phyloP scores from a whole-genome alignment of 306 rosid species.

The Cicer chorassanicum region DNA sequence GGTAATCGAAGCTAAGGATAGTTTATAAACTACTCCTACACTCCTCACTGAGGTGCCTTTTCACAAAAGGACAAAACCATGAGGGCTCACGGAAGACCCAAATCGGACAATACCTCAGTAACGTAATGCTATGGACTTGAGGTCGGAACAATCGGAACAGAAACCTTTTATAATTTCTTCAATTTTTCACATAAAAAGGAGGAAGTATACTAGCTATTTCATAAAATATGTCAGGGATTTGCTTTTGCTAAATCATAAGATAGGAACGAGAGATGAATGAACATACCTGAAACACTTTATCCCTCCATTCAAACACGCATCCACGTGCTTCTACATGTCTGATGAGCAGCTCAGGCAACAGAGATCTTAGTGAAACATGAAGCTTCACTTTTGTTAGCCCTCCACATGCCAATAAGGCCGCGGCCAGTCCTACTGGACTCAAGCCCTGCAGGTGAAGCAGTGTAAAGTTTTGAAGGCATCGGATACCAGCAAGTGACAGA shows the following conservation, averaged over 20 bases:
- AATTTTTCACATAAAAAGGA: not conserved
- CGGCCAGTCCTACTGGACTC: constrained; percentile 75
- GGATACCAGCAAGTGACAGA: constrained; percentile 77
- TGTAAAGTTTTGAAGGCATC: constrained; percentile 82
- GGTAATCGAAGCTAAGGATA: too few species aligned
- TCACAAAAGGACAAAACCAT: too few species aligned
- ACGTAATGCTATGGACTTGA: too few species aligned
- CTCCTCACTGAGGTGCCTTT: too few species aligned
- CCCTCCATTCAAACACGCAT: constrained; percentile 85
- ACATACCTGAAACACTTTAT: constrained; percentile 78
- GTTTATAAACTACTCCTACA: too few species aligned
- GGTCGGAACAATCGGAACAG: too few species aligned
- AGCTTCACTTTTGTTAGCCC: constrained; percentile 89
- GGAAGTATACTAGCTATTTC: not conserved
- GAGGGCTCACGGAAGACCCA: too few species aligned
- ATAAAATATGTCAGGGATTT: not conserved
- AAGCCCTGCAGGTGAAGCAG: constrained; percentile 76
- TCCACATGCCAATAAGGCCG: constrained; percentile 77
- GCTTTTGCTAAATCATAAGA: constrained; percentile 11
- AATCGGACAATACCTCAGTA: too few species aligned
- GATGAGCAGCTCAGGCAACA: constrained; percentile 65
- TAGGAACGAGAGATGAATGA: constrained; percentile 30
- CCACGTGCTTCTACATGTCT: constrained; percentile 85
- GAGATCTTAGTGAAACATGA: constrained; percentile 64
- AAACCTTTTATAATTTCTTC: not conserved